Evolutionary conservation across 2,329 filamentous ascomycete genomes (phyloP), one percentile per base, ranked within the genome.

Genomic region (Phyllosticta capitalensis): DNA sequence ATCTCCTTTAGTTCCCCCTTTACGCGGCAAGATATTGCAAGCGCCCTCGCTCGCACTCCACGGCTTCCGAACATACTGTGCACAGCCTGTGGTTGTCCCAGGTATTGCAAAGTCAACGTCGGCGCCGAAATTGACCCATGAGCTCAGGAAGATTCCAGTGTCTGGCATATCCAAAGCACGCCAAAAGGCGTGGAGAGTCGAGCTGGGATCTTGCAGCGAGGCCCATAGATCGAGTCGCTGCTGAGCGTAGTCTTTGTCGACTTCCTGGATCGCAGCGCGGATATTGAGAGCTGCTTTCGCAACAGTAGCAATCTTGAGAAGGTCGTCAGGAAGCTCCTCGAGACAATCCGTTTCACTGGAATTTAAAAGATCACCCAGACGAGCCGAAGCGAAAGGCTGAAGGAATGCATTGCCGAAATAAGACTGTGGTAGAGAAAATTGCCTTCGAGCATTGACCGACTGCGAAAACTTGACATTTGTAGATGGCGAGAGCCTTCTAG

Each of bases 31-130:
- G 12, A 55, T 26, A 19, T 55, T 55, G 1, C 28, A 19, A 1
- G 52, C 14, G 19, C 57, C 52, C 26, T 14, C 17, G 9, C 12
- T 26, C 17, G 45, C 52, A 38, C 33, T 54, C 22, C 45, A 45
- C 52, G 57, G 30, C 52, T 55, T 59, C 12, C 38, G 30, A 12
- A 59, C 48, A 38, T 38, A 59, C 19, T 33, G 38, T 20, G 52
- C 30, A 21, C 22, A 5, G 6, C 57, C 57, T 0, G 19, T 38
- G 1, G 38, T 20, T 4, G 50, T 52, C 1, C 51, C 52, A 2
- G 51, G 38, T 9, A 59, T 59, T n/a, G 52, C 22, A 28, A 59
- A 59, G 45, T 59, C 22, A 1, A 51, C 10, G 3, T 58, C 24
- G 5, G 45, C 52, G 51, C 51, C 20, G 10, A 59, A 59, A 20